Evolutionary conservation across 2,329 filamentous ascomycete species (phyloP), one percentile per base, ranked within the genome.

Genomic region (Aspergillus pseudoterreus): DNA sequence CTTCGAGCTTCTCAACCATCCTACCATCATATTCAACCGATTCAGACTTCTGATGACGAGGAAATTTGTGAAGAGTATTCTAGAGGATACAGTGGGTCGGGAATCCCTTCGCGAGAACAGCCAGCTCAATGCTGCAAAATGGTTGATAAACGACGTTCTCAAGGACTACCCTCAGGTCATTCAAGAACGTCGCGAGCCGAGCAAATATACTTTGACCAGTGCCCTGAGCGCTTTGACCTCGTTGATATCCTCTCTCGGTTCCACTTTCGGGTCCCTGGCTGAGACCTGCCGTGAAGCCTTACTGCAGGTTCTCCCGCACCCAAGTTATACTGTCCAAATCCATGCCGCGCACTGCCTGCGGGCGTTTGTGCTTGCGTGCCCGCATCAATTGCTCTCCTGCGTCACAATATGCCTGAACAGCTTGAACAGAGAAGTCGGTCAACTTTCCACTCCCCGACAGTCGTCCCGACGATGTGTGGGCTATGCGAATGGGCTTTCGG

Each of bases 381-480:
- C 94, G 4, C 89, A 95, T 60, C 92, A 97, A 66, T 82, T 99
- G 5, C 76, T 97, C 4, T 89, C 90, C 2, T 94, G 91, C 57
- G 84, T 97, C 15, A 95, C 92, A 0, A 89, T 97, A 43, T 97
- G 92, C 70, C 92, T 97, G 87, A 96, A 96, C 70, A 96, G 90
- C 67, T 81, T 99, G 54, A 89, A 85, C 55, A 82, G 94, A 56
- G 94, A 99, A 65, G 79, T 99, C 24, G 85, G 85, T 24, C 80
- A 94, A 41, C 80, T 97, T 6, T 82, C 81, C 12, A 84, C 85
- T 0, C 87, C 85, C 6, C 82, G 90, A 47, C 88, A 90, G 63
- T 91, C 89, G 1, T 86, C 90, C 15, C 82, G 90, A 52, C 82
- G 88, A 62, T 97, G 92, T 68, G 81, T 95, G 30, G 94, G 92